Base-by-base conservation (phyloP, 2,329 filamentous ascomycete species). In the Decorospora gaudefroyi region DNA sequence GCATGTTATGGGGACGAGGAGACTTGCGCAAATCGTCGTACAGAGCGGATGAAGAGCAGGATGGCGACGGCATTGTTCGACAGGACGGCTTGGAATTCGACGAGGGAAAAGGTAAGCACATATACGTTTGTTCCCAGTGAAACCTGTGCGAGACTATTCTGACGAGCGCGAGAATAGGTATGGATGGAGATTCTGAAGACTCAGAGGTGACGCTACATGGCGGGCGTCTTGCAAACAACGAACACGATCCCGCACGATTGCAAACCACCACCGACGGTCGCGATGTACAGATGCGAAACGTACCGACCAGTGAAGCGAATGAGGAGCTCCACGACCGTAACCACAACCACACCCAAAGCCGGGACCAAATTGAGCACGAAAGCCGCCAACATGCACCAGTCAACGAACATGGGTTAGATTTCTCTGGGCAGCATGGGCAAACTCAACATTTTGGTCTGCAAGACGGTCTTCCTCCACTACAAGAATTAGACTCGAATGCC, bases 1-100 rank as follows among this genome's bases (percentile, higher is more conserved):
- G 78, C 8, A 81, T 80, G 78, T 55, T 54, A 46, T 59, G 69
- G 68, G 76, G 55, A 68, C 73, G 28, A 65, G 72, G 54, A 65
- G 77, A 56, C 49, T 73, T 23, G 70, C 77, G 52, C 61, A 72
- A 65, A 71, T 73, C 28, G 10, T n/a, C 56, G 28, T 48, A 59
- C 12, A 50, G 56, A 13, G 37, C 57, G 3, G 43, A 59, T 6
- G 51, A 54, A 17, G 48, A 51, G 10, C 13, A 51, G 10, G 25
- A 46, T 11, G 37, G 42, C 12, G 48, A 55, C 25, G 57, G 55
- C 2, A 42, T 62, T 23, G 51, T 49, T 3, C 44, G 50, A 28
- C 46, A 56, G 15, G 59, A 62, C 27, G 56, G 49, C 3, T 11
- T 57, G 4, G 38, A 49, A 8, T 55, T 57, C 9, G 39, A 39